These are phyloP conservation scores for Tetrahymena thermophila DNA, from an alignment of 73 alveolate genomes.

Conservation along the genomic window DNA sequence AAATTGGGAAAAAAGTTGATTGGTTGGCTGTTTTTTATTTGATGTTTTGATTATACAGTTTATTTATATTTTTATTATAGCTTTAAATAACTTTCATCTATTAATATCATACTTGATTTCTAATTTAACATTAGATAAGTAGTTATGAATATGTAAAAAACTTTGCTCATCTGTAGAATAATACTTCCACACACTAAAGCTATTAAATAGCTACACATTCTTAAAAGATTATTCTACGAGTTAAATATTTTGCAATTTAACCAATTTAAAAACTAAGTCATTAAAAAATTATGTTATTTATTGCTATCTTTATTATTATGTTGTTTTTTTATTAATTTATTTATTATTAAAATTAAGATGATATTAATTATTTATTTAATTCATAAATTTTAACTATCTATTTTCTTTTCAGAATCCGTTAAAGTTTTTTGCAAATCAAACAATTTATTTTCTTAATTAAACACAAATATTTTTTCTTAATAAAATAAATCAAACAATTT, in stretches of 20 bases:
- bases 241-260: neutral
- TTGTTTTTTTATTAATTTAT: neutral
- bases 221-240: neutral
- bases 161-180: neutral
- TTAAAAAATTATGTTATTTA: neutral
- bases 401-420: neutral
- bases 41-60: neutral
- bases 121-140: neutral
- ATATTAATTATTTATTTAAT: too few species aligned
- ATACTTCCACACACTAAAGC: neutral
- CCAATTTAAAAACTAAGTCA: neutral
- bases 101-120: neutral
- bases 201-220: neutral
- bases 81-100: neutral
- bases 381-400: neutral
- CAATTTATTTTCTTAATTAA: neutral
- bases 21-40: neutral
- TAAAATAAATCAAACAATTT: too few species aligned
- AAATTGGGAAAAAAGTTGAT: neutral
- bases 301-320: neutral
- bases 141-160: neutral
- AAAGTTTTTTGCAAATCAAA: too few species aligned
- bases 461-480: neutral
- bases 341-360: too few species aligned
- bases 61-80: neutral